Evolutionary conservation across 768 basidiomycete genomes (phyloP).

Genomic region (Xerocomellus amylosporus): DNA sequence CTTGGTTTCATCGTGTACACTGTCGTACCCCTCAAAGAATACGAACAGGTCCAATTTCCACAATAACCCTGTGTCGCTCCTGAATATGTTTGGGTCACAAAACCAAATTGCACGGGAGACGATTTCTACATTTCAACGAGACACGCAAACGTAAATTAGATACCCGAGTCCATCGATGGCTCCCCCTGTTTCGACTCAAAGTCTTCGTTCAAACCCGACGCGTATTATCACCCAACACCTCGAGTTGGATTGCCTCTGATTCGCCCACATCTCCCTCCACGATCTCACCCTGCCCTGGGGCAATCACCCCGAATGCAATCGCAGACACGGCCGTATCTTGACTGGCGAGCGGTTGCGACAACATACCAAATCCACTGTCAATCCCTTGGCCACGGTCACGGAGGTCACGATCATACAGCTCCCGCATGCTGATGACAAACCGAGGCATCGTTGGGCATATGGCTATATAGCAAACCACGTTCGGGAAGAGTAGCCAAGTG

Average conservation of each 20-base stretch:
- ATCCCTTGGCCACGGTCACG: not conserved
- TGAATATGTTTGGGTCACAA: too few relatives aligned
- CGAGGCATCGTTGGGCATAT: not conserved
- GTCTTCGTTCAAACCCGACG: not conserved
- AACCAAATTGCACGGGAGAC: too few relatives aligned
- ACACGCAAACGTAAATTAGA: too few relatives aligned
- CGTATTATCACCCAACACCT: not conserved
- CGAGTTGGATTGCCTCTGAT: not conserved
- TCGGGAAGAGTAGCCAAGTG: not conserved
- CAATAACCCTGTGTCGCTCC: too few relatives aligned
- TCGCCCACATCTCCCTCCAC: not conserved
- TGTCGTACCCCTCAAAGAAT: too few relatives aligned
- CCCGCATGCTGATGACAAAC: slow-evolving; percentile 1
- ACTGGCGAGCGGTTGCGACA: not conserved
- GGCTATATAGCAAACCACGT: not conserved
- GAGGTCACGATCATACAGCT: not conserved
- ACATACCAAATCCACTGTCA: not conserved
- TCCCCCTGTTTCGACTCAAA: too few relatives aligned
- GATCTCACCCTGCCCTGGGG: not conserved
- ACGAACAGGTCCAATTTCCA: too few relatives aligned
- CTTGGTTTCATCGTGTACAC: too few relatives aligned
- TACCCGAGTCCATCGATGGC: too few relatives aligned
- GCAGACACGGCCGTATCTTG: not conserved
- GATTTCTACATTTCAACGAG: too few relatives aligned
- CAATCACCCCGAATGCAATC: not conserved